These are phyloP conservation scores for Poa annua DNA, from an alignment of 176 grass and related monocot species.

Conservation along the genomic window DNA sequence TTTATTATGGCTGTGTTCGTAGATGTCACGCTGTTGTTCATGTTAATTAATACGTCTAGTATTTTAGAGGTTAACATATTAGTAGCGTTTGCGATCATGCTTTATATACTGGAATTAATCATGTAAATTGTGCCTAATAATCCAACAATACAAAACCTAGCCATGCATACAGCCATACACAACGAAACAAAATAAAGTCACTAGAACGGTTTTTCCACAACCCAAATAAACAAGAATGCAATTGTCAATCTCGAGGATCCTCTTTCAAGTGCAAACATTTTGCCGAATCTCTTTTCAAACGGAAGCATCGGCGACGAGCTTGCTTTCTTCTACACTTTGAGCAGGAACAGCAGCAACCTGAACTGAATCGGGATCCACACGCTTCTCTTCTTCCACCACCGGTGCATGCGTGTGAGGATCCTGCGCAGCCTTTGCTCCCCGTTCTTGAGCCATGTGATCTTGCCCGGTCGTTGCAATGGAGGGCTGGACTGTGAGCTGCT, in stretches of 20 bases:
- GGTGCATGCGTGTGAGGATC: not conserved
- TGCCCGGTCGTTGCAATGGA: not conserved
- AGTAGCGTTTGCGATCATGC: too few relatives aligned
- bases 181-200: not conserved
- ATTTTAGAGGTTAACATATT: too few relatives aligned
- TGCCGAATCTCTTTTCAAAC: not conserved
- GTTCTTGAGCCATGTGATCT: not conserved
- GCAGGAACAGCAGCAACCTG: constrained; percentile 6
- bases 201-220: too few relatives aligned
- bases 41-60: too few relatives aligned
- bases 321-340: not conserved
- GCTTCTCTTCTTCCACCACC: constrained; percentile 37
- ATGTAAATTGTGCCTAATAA: too few relatives aligned
- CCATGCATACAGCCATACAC: not conserved
- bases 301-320: not conserved
- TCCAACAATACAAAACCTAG: not conserved
- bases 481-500: not conserved
- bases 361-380: constrained; percentile 39
- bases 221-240: constrained; percentile 5
- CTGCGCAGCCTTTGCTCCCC: not conserved
- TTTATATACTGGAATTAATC: too few relatives aligned
- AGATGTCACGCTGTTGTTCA: too few relatives aligned
- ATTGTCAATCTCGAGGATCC: not conserved
- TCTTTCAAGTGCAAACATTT: constrained; percentile 1
- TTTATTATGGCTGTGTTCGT: too few relatives aligned